phyloP scores from a whole-genome alignment of 169 alveolate species.

The Prorocentrum cordatum region DNA sequence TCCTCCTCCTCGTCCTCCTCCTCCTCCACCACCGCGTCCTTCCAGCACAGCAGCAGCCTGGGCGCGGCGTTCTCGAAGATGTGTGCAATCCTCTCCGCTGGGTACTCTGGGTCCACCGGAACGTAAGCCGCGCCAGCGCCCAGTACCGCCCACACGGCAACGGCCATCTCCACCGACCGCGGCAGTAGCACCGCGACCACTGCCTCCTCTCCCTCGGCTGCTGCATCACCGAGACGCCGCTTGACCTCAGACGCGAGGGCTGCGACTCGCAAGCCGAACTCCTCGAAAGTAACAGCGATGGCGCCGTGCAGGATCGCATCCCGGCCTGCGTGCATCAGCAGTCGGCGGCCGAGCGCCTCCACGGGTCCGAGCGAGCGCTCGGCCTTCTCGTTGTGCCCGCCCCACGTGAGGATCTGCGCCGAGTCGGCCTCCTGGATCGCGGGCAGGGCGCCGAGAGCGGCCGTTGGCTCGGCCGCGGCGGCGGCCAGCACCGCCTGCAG shows the following conservation, averaged over 20 bases:
- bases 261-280: background rate
- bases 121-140: slow-evolving; percentile 54
- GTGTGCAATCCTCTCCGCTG: slow-evolving; percentile 5
- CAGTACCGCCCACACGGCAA: slow-evolving; percentile 36
- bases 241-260: background rate
- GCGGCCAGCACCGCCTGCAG: background rate
- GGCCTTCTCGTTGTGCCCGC: background rate
- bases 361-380: slow-evolving; percentile 20
- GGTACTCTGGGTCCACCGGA: slow-evolving; percentile 39
- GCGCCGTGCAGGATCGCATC: no score
- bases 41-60: background rate
- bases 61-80: slow-evolving; percentile 14
- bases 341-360: background rate
- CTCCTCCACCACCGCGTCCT: no score
- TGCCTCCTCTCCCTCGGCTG: no score
- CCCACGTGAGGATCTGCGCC: background rate
- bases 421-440: background rate
- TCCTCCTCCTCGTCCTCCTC: no score
- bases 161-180: slow-evolving; percentile 50
- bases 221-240: no score
- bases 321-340: background rate
- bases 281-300: background rate
- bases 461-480: background rate
- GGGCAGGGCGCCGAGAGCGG: background rate
- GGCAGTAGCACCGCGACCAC: slow-evolving; percentile 17